Conservation (phyloP, 73 alveolate species). For the Uronychia binucleata region DNA sequence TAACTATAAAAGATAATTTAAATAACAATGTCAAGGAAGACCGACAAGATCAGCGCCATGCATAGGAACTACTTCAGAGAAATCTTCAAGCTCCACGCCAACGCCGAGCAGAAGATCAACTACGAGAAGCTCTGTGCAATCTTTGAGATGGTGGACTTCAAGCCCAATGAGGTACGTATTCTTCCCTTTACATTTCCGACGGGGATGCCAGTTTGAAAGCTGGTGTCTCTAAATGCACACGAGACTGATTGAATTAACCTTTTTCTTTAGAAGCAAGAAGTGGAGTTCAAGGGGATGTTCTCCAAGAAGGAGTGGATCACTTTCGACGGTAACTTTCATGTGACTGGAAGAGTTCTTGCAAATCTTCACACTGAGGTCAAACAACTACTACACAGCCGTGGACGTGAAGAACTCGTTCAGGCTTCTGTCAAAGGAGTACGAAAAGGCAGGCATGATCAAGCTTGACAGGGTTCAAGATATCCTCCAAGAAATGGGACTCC, state of each 20-base stretch:
- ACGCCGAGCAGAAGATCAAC: slow-evolving; percentile 51
- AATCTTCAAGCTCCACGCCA: slow-evolving; percentile 63
- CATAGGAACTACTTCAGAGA: slow-evolving; percentile 72
- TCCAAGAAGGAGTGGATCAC: slow-evolving; percentile 44
- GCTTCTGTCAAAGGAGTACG: slow-evolving; percentile 68
- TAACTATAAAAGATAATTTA: no score
- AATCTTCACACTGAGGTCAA: slow-evolving; percentile 55
- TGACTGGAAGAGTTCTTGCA: slow-evolving; percentile 32
- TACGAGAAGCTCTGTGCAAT: slow-evolving; percentile 47
- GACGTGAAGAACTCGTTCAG: slow-evolving; percentile 71
- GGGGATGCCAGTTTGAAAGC: no score
- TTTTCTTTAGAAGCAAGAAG: slow-evolving; percentile 57
- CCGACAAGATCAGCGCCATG: slow-evolving; percentile 30
- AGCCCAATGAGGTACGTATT: slow-evolving; percentile 56
- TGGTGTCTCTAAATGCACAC: no score
- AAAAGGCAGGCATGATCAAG: slow-evolving; percentile 57
- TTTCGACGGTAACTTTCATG: slow-evolving; percentile 37
- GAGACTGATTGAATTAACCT: no score
- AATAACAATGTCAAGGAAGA: not conserved
- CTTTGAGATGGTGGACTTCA: slow-evolving; percentile 74
- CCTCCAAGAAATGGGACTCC: slow-evolving; percentile 65
- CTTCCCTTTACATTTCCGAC: not conserved
- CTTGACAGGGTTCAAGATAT: slow-evolving; percentile 66
- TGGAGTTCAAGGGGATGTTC: slow-evolving; percentile 60
- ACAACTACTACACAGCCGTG: slow-evolving; percentile 49